A percentile compares a stretch with the other conserved stretches of the same genome.
These are phyloP conservation scores for Pachysandra terminalis DNA, from an alignment of 164 flowering plant species.

Conservation along the genomic window DNA sequence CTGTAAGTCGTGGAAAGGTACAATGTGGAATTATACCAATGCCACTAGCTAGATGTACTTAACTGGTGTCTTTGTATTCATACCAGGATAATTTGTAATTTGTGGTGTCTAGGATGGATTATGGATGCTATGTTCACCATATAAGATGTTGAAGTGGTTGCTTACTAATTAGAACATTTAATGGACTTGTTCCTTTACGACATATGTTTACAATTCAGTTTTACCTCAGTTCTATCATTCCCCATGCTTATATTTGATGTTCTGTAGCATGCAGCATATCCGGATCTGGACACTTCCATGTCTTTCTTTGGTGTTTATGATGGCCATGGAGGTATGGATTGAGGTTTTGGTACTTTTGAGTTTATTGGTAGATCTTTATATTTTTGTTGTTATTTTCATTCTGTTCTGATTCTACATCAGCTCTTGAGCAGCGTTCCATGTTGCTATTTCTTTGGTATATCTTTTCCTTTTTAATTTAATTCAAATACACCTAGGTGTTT, in stretches of 20 bases:
- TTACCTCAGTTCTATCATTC: conserved; percentile 1
- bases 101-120: not conserved
- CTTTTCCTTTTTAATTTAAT: not conserved
- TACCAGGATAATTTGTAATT: not conserved
- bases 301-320: conserved; percentile 99
- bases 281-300: conserved; percentile 75
- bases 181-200: not conserved
- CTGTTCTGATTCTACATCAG: too few species aligned
- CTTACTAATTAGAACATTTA: not conserved
- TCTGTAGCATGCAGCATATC: conserved; percentile 81
- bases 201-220: not conserved
- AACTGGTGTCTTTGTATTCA: too few species aligned
- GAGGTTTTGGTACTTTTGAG: not conserved
- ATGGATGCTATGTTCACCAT: not conserved
- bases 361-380: not conserved
- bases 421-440: too few species aligned
- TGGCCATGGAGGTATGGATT: conserved; percentile 95
- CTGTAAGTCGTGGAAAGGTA: too few species aligned
- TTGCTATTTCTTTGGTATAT: not conserved
- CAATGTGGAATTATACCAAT: not conserved
- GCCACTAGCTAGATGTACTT: not conserved
- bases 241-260: conserved; percentile 18
- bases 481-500: not conserved
- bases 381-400: not conserved
- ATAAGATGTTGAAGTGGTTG: not conserved